Base-by-base conservation (phyloP, 495 filamentous ascomycete species). In the Trichoderma virens region DNA sequence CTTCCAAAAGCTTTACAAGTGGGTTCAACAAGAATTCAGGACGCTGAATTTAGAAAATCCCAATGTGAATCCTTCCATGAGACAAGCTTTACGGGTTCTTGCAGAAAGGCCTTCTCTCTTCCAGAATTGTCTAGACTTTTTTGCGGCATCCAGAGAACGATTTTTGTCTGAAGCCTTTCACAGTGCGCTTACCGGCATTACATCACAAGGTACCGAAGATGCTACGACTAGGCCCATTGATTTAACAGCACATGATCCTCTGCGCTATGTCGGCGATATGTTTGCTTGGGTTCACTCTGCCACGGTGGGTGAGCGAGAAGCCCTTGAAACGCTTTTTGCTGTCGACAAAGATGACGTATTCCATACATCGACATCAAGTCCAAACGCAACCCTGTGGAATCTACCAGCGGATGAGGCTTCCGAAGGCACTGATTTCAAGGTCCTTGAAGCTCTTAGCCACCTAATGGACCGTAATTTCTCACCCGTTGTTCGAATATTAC, bases 231-330 rank as follows among this genome's bases (percentile, higher is more conserved):
- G 98, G 66, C 92, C 95, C 0, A 99, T 99, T 67, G 95, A 99
- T 71, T 82, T 97, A 56, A 90, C 86, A 35, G 92, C 94, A 13
- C 92, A 97, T 70, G 94, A 99, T 70, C 89, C 91, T 14, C 76
- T 99, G 16, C 83, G 94, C 38, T 99, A 98, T 70, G 87, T 96
- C 23, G 93, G 94, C 25, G 94, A 99, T 71, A 98, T 99, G 93
- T 83, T 98, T 18, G 94, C 94, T 6, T 99, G 94, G 94, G 86
- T 87, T 2, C 94, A 99, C 71, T 97, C 95, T 0, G 88, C 92
- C 6, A 86, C 93, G 0, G 94, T 98, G 0, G 93, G 92, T 23
- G 94, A 99, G 74, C 83, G 90, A 51, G 94, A 99, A 74, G 91
- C 93, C 2, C 80, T 99, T 20, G 94, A 97, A 70, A 86, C 89